phyloP scores from a whole-genome alignment of 2,329 filamentous ascomycete genomes.

The Colletotrichum ledebouriae region DNA sequence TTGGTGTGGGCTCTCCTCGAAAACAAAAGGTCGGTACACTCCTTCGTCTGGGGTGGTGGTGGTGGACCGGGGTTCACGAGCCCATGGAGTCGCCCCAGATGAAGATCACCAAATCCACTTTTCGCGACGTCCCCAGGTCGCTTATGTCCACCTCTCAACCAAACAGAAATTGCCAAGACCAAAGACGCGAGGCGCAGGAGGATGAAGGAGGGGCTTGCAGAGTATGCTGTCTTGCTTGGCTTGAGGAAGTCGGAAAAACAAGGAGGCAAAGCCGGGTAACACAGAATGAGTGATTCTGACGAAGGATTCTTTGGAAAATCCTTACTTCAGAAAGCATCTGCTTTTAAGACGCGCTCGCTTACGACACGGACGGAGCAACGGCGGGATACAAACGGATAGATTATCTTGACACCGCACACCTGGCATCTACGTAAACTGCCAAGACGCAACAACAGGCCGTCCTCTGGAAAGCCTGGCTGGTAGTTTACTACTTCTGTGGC shows the following conservation, averaged over 20 bases:
- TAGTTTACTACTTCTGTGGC: too few species aligned
- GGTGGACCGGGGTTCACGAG: conserved; percentile 5
- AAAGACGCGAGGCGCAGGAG: conserved; percentile 23
- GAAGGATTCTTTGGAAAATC: not conserved
- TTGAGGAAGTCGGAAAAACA: not conserved
- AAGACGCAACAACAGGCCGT: not conserved
- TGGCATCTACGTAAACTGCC: not conserved
- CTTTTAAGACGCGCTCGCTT: not conserved
- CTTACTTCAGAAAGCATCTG: too few species aligned
- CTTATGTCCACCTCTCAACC: not conserved
- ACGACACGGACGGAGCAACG: conserved; percentile 15
- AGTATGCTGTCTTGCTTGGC: not conserved
- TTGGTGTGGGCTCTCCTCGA: conserved; percentile 13
- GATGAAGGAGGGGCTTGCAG: not conserved
- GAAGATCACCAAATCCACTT: conserved; percentile 23
- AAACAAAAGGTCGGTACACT: conserved; percentile 11
- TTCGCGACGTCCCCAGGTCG: not conserved
- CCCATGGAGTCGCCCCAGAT: conserved; percentile 8
- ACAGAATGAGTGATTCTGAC: not conserved
- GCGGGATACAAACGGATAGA: not conserved
- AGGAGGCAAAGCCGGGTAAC: not conserved
- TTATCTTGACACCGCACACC: not conserved
- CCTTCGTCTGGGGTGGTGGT: not conserved
- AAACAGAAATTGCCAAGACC: conserved; percentile 25
- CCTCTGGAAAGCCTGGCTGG: not conserved